Evolutionary conservation across 2,329 filamentous ascomycete genomes (phyloP), one percentile per base, ranked within the genome.

Genomic region (Shiraia sp.): DNA sequence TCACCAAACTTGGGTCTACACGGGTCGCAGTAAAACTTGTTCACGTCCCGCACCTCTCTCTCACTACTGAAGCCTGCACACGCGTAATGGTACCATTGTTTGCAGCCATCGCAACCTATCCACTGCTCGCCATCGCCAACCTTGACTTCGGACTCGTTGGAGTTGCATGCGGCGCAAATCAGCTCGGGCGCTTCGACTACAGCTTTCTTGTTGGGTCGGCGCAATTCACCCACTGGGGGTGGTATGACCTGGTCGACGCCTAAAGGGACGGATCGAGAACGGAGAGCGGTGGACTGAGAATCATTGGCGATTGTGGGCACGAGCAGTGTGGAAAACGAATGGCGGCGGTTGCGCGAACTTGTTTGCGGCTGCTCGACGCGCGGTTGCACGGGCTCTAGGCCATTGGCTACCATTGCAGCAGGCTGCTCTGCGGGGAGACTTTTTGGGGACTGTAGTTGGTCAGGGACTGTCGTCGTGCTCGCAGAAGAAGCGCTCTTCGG

Each of bases 91-190:
- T 82, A 85, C 83, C 83, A 87, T 42, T 75, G 75, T 58, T 85
- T 83, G 68, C 83, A 87, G 17, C 81, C 82, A 63, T 86, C 82
- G 59, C 83, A 87, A 29, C 78, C 79, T 47, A 87, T 83, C 83
- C 83, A 87, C 40, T 79, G 75, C 49, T 84, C 79, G 44, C 75
- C 72, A 38, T 82, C 79, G 9, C 71, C 74, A 24, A 75, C 74
- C 15, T 72, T 65, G 25, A 76, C 74, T 36, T 78, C 75, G 14
- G 80, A 75, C 32, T 80, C 74, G 24, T 77, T 71, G 40, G 79
- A 74, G 28, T 79, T 75, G 59, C 82, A 86, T 17, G 76, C 74
- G 24, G 78, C 79, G 57, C 82, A 85, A 7, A 77, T 66, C 10
- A 72, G 73, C 55, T 74, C 59, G 12, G 57, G 71, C 64, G 75